Conservation (phyloP, 2,329 filamentous ascomycete species). For the Coniosporium tulheliwenetii region DNA sequence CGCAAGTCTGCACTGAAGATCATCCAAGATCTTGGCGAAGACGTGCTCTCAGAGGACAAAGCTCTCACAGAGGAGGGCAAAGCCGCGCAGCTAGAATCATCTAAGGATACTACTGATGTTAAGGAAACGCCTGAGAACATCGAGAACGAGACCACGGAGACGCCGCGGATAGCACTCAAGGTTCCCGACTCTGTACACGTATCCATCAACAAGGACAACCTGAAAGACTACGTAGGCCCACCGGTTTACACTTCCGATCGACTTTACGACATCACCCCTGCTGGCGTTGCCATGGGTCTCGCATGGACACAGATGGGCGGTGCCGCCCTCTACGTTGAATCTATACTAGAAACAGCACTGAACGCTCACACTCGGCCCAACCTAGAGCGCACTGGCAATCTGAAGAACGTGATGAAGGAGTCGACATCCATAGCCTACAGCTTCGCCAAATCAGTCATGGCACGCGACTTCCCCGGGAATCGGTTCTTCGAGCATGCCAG, state of each 20-base stretch:
- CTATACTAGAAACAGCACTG: conserved; percentile 76
- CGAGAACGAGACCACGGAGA: conserved; percentile 43
- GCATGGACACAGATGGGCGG: conserved; percentile 98
- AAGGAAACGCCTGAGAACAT: conserved; percentile 45
- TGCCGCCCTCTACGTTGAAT: conserved; percentile 92
- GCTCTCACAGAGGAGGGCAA: conserved; percentile 79
- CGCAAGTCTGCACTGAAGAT: conserved; percentile 95
- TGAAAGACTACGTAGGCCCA: conserved; percentile 94
- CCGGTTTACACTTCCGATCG: conserved; percentile 92
- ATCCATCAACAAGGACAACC: conserved; percentile 69
- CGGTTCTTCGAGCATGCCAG: conserved; percentile 92
- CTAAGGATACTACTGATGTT: conserved; percentile 47
- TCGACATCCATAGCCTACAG: conserved; percentile 91
- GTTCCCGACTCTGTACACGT: conserved; percentile 82
- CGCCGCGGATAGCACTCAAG: conserved; percentile 58
- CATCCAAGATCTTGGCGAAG: conserved; percentile 82
- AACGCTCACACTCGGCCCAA: conserved; percentile 58
- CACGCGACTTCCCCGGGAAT: conserved; percentile 72
- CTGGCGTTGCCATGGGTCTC: conserved; percentile 93
- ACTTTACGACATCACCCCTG: conserved; percentile 82
- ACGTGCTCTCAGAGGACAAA: conserved; percentile 62
- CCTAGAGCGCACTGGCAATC: conserved; percentile 83
- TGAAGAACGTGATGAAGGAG: conserved; percentile 97
- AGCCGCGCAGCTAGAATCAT: conserved; percentile 52
- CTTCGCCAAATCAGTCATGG: conserved; percentile 82